Base-by-base conservation (phyloP, 371 early-diverging fungal species). In the Mortierella sp. region DNA sequence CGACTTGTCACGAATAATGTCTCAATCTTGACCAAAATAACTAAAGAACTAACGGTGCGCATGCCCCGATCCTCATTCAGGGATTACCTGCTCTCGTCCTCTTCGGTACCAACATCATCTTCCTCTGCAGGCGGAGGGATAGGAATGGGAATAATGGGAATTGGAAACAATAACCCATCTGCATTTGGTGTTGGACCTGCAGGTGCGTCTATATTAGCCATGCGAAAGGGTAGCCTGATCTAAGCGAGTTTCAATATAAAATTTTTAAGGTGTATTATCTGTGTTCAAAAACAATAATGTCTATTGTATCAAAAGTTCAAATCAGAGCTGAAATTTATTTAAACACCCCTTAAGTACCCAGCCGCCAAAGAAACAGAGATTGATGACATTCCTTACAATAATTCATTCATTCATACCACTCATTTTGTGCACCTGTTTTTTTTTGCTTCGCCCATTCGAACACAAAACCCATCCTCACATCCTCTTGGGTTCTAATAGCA, bases 211-310 rank as follows among this genome's bases (percentile, higher is more conserved):
- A 48, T 93, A 94, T 19, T 92, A 91, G 74, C 93, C 94, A 33
- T 97, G 96, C 84, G 96, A 94, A 40, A 92, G 91, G 36, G 84
- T 15, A 94, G 88, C 83, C 94, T 94, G 74, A 97, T 98, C 65
- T 97, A 97, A 84, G 83, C 28, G 28, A 28, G 28, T 28, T 28
- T 28, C 28, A 28, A 28, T 28, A 28, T 2, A 28, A 2, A 1
- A 28, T 28, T 28, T 28, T 28, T 28, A 28, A 28, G 2, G 28
- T 28, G 28, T 28, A 28, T 28, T 28, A 28, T 28, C 28, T 28
- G 28, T 28, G 28, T 28, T 28, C 28, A 28, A 28, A 28, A 28
- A 28, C 28, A 28, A 28, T 28, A 1, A 2, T 28, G 1, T 28
- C 28, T 28, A 28, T 28, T 28, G 28, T 28, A 28, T 28, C 28